These are phyloP conservation scores for Colletotrichum tanaceti DNA, from an alignment of 2,329 filamentous ascomycete species.

Conservation along the genomic window DNA sequence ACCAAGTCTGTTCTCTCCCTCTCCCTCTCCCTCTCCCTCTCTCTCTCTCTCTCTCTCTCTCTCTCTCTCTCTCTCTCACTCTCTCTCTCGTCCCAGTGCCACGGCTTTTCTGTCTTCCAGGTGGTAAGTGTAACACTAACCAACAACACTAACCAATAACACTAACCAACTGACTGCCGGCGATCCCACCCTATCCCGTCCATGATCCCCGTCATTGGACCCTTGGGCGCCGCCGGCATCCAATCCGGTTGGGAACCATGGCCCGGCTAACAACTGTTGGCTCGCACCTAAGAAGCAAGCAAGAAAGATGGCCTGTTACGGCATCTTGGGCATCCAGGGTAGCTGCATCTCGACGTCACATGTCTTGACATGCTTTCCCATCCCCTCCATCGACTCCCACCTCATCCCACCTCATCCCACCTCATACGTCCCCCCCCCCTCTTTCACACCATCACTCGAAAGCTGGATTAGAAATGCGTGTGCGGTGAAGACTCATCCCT, in stretches of 20 bases:
- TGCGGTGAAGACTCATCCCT: neutral
- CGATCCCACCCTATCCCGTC: neutral
- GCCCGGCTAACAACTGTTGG: neutral
- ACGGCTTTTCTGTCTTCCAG: neutral
- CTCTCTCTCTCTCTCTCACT: no score
- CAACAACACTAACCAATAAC: no score
- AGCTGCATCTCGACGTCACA: conserved; percentile 26
- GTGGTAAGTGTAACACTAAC: no score
- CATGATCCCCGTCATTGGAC: neutral
- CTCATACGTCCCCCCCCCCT: no score
- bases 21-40: no score
- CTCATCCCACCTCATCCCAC: no score
- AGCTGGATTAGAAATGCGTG: neutral
- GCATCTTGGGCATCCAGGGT: neutral
- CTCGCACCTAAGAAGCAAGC: conserved; percentile 6
- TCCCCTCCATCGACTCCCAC: no score
- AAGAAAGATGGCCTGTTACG: neutral
- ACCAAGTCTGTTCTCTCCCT: no score
- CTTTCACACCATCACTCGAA: neutral
- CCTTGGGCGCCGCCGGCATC: neutral
- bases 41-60: no score
- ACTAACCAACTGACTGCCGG: neutral
- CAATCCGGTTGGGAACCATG: conserved; percentile 3
- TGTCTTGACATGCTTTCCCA: neutral
- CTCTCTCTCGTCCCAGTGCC: neutral